Base-by-base conservation (phyloP, 2,329 filamentous ascomycete genomes). In the Stemphylium beticola region DNA sequence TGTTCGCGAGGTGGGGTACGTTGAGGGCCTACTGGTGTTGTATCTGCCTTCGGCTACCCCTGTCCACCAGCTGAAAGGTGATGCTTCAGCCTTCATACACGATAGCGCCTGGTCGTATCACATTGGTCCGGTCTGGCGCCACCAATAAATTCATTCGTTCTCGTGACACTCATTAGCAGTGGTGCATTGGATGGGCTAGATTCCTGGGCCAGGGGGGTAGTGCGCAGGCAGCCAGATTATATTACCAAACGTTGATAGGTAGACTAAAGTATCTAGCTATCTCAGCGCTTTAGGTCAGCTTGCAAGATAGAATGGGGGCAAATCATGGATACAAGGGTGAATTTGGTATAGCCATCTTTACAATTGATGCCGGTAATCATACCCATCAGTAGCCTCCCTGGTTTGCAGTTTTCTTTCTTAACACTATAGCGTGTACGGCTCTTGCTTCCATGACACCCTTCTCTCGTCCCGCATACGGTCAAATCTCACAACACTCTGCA, bases 401-500 rank as follows among this genome's bases (percentile, higher is more conserved):
- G 5, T 14, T 26, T 49, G 18, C n/a, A 41, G 7, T 22, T n/a
- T 22, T 17, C 14, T 9, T 7, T 17, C 8, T 15, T 8, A 15
- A 26, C 6, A 5, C 45, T 40, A 67, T 10, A 68, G n/a, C 12
- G 65, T 71, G 39, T 69, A 71, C 5, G 68, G 68, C 38, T 55
- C 52, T 15, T 55, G 52, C 41, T 71, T 71, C 68, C 68, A 71
- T 15, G 60, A 67, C 9, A 71, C 62, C 49, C 67, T 61, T 37
- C 68, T 62, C 58, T 74, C 64, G 37, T 74, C 75, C 55, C 79
- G 74, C 68, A 80, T 66, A 34, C 72, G 64, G 69, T 83, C 81
- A 68, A 78, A 83, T 36, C 78, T 72, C 47, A 83, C 49, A 48
- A 84, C 80, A 39, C 80, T 77, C 41, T 82, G 79, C 49, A 82